phyloP scores from a whole-genome alignment of 305 asterid species.

The Solanum hybrid region DNA sequence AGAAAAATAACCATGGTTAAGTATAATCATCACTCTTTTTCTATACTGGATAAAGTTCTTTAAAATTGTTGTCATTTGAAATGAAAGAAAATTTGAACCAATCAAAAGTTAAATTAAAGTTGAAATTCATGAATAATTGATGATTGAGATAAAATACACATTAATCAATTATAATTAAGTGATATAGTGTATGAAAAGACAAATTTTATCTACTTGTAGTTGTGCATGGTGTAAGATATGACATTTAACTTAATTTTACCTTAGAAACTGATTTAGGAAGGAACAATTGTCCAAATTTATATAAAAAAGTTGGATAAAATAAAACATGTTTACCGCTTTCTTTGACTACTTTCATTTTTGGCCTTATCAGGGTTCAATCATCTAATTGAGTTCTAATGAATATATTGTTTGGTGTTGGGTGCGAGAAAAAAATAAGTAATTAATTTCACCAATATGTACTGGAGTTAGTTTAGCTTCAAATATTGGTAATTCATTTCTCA shows the following conservation, averaged over 20 bases:
- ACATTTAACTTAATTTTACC: background rate
- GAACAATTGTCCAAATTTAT: background rate
- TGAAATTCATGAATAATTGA: background rate
- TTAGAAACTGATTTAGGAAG: background rate
- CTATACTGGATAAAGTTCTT: background rate
- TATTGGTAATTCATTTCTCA: background rate
- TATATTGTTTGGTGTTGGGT: background rate
- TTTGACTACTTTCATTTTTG: background rate
- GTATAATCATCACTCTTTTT: background rate
- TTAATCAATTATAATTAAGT: background rate
- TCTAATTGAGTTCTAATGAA: background rate
- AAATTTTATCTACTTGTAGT: background rate
- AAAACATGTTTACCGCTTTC: background rate
- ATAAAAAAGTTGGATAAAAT: background rate
- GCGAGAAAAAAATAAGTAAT: background rate
- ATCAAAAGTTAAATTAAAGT: background rate
- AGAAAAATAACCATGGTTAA: background rate
- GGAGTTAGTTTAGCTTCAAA: too few relatives aligned
- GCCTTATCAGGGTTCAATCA: background rate
- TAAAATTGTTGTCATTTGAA: background rate
- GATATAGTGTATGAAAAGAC: background rate
- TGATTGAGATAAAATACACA: background rate
- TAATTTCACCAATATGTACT: too few relatives aligned
- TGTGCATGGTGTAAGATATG: background rate
- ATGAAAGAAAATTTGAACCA: background rate